phyloP scores from a whole-genome alignment of 805 yeast species.

The Ogataea pini region DNA sequence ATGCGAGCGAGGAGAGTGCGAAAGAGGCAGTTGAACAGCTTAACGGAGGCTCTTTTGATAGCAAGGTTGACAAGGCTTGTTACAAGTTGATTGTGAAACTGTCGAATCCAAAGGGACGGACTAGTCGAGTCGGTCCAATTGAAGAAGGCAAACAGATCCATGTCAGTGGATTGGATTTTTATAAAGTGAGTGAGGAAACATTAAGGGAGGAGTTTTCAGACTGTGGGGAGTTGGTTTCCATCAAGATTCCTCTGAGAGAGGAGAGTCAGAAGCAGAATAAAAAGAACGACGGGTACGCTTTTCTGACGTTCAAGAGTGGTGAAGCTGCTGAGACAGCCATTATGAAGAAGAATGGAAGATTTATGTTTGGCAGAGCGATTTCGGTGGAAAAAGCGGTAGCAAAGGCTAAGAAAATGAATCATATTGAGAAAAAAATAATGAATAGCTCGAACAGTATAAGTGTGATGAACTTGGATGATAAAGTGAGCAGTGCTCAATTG shows the following conservation, averaged over 20 bases:
- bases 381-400: constrained; percentile 49
- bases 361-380: constrained; percentile 48
- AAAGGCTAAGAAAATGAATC: constrained; percentile 9
- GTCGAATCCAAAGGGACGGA: constrained; percentile 56
- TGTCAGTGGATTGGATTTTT: constrained; percentile 53
- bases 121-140: constrained; percentile 44
- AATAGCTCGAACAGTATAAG: constrained; percentile 23
- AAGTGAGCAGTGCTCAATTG: constrained; percentile 40
- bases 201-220: constrained; percentile 44
- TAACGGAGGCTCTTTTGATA: constrained; percentile 39
- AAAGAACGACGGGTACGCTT: constrained; percentile 65
- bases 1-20: constrained; percentile 44
- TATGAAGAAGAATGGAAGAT: constrained; percentile 38
- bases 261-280: constrained; percentile 35
- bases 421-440: constrained; percentile 4
- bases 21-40: constrained; percentile 41
- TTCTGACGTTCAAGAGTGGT: constrained; percentile 47
- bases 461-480: constrained; percentile 36
- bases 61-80: too few relatives aligned
- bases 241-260: constrained; percentile 47
- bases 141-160: constrained; percentile 59
- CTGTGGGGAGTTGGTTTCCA: constrained; percentile 54
- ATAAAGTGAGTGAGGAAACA: constrained; percentile 38
- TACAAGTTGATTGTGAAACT: constrained; percentile 55
- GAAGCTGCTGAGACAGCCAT: constrained; percentile 52